Evolutionary conservation across 2,329 filamentous ascomycete species (phyloP).

Genomic region (Kalaharituber pfeilii): DNA sequence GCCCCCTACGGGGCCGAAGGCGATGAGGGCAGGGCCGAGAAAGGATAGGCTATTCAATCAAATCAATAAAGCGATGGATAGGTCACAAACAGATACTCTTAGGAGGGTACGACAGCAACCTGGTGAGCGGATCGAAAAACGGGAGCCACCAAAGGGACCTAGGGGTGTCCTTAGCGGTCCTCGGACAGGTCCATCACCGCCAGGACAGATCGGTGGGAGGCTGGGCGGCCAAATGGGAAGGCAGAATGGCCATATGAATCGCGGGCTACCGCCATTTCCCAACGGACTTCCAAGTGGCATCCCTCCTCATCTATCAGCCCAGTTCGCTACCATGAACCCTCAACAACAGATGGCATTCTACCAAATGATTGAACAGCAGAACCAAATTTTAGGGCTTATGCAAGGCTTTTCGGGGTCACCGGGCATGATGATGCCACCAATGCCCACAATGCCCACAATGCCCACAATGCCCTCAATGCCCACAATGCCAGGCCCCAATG

Average conservation of each 20-base stretch:
- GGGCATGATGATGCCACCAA: slow-evolving; percentile 3
- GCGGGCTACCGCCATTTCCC: slow-evolving; percentile 26
- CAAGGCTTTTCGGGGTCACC: slow-evolving; percentile 4
- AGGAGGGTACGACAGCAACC: slow-evolving; percentile 54
- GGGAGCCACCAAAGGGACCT: slow-evolving; percentile 52
- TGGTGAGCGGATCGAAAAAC: slow-evolving; percentile 64
- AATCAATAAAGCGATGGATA: slow-evolving; percentile 65
- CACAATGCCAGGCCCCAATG: slow-evolving; percentile 6
- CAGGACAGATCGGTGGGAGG: slow-evolving; percentile 33
- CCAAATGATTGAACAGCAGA: slow-evolving; percentile 69
- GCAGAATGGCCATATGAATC: slow-evolving; percentile 27
- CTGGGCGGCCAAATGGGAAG: slow-evolving; percentile 33
- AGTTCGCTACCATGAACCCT: slow-evolving; percentile 40
- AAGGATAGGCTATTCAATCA: slow-evolving; percentile 55
- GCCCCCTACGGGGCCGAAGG: slow-evolving; percentile 77
- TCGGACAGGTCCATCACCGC: slow-evolving; percentile 31
- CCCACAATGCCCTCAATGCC: not conserved
- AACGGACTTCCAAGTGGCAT: slow-evolving; percentile 26
- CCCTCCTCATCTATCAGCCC: slow-evolving; percentile 26
- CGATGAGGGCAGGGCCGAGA: slow-evolving; percentile 46
- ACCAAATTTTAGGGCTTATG: slow-evolving; percentile 49
- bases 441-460: too few species aligned
- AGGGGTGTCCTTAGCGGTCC: slow-evolving; percentile 35
- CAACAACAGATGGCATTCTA: slow-evolving; percentile 58
- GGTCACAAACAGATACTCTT: slow-evolving; percentile 62